A percentile compares a stretch with the other conserved stretches of the same genome.
These are phyloP conservation scores for Pichia sporocuriosa DNA, from an alignment of 805 yeast species.

Conservation along the genomic window DNA sequence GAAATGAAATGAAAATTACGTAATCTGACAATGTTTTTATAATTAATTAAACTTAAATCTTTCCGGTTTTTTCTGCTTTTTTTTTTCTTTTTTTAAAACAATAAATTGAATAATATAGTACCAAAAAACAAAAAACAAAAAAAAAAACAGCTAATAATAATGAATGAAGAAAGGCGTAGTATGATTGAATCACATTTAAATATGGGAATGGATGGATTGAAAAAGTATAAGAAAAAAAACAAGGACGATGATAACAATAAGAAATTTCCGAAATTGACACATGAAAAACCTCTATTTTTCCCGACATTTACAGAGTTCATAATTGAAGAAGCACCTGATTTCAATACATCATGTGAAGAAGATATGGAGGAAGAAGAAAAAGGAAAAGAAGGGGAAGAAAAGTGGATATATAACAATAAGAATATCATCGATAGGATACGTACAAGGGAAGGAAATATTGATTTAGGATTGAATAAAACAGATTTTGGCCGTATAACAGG, in stretches of 20 bases:
- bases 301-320: conserved; percentile 15
- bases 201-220: neutral
- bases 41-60: no score
- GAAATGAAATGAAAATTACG: no score
- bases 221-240: neutral
- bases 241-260: no score
- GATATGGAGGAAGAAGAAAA: neutral
- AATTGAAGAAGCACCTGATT: conserved; percentile 23
- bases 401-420: neutral
- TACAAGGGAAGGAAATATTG: conserved; percentile 10
- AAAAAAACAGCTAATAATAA: no score
- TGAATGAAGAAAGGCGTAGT: neutral
- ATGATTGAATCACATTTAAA: neutral
- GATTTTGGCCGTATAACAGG: neutral
- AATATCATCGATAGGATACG: conserved; percentile 4
- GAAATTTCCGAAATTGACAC: neutral
- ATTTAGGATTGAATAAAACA: conserved; percentile 6
- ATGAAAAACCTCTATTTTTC: neutral
- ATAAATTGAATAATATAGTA: no score
- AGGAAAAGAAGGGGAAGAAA: neutral
- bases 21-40: no score
- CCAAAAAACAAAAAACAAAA: no score
- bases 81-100: no score
- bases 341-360: conserved; percentile 21
- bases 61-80: no score